Conservation (phyloP, 2,329 filamentous ascomycete species). For the Fusarium sp. region DNA sequence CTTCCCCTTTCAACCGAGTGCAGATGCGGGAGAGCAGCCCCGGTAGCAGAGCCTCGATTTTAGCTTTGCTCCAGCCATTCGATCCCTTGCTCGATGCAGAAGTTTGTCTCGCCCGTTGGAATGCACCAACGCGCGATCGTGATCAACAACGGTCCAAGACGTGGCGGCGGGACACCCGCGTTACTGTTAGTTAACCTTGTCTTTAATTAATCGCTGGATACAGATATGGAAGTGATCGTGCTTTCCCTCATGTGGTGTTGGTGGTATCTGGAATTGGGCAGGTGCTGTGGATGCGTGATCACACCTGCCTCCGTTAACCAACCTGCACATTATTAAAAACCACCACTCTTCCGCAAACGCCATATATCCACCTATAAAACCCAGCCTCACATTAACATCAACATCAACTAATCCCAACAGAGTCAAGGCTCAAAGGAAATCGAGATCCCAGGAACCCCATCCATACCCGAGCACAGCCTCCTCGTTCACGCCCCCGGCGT, state of each 20-base stretch:
- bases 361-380: background rate
- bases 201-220: background rate
- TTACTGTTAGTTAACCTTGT: background rate
- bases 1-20: background rate
- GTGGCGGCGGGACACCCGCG: background rate
- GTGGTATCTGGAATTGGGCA: background rate
- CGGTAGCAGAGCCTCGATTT: slow-evolving; percentile 29
- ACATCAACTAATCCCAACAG: background rate
- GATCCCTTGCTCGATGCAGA: background rate
- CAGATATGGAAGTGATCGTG: background rate
- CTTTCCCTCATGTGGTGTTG: background rate
- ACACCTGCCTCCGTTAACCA: background rate
- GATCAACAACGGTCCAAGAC: background rate
- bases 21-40: slow-evolving; percentile 7
- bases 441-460: slow-evolving; percentile 45
- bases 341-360: background rate
- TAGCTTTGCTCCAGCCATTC: slow-evolving; percentile 6
- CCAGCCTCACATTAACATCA: background rate
- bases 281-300: background rate
- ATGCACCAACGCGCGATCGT: slow-evolving; percentile 3
- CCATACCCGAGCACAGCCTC: slow-evolving; percentile 39
- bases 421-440: slow-evolving; percentile 36
- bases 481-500: slow-evolving; percentile 31
- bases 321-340: background rate
- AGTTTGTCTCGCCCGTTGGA: slow-evolving; percentile 15